These are phyloP conservation scores for Scutellaria minor DNA, from an alignment of 257 asterid genomes.

Conservation along the genomic window DNA sequence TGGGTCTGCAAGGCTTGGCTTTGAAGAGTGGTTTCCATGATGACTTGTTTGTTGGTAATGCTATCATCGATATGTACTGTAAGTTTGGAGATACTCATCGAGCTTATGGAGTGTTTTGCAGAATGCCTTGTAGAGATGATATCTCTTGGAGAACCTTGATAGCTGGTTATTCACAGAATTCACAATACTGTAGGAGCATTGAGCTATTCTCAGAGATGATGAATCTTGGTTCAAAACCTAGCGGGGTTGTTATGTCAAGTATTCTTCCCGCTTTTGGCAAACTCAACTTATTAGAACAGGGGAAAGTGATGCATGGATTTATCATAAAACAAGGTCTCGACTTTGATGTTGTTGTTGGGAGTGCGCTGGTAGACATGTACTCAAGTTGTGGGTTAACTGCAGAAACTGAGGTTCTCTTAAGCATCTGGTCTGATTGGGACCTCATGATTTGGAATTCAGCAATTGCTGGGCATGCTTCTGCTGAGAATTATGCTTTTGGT, in stretches of 20 bases:
- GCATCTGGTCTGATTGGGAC: constrained; percentile 38
- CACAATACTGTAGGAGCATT: constrained; percentile 31
- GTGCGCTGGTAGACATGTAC: constrained; percentile 46
- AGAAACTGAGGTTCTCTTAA: constrained; percentile 32
- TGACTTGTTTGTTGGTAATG: constrained; percentile 46
- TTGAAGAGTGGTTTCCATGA: constrained; percentile 39
- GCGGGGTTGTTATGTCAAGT: constrained; percentile 37
- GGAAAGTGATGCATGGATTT: constrained; percentile 41
- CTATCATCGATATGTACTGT: constrained; percentile 49
- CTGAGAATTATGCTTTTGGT: constrained; percentile 34
- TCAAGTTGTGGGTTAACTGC: constrained; percentile 35
- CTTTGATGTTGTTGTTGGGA: constrained; percentile 40
- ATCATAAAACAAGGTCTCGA: constrained; percentile 42
- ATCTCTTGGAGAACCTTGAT: constrained; percentile 49
- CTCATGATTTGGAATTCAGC: constrained; percentile 46
- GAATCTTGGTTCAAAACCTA: constrained; percentile 30
- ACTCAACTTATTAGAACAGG: constrained; percentile 39
- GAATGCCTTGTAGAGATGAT: constrained; percentile 42
- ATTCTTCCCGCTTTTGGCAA: constrained; percentile 44
- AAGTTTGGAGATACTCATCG: constrained; percentile 41
- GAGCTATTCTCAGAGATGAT: constrained; percentile 41
- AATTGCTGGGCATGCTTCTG: constrained; percentile 37
- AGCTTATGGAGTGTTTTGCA: constrained; percentile 33
- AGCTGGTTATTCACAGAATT: constrained; percentile 47
- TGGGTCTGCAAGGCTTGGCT: constrained; percentile 43